Evolutionary conservation across 257 asterid genomes (phyloP).

Genomic region (Haberlea rhodopensis): DNA sequence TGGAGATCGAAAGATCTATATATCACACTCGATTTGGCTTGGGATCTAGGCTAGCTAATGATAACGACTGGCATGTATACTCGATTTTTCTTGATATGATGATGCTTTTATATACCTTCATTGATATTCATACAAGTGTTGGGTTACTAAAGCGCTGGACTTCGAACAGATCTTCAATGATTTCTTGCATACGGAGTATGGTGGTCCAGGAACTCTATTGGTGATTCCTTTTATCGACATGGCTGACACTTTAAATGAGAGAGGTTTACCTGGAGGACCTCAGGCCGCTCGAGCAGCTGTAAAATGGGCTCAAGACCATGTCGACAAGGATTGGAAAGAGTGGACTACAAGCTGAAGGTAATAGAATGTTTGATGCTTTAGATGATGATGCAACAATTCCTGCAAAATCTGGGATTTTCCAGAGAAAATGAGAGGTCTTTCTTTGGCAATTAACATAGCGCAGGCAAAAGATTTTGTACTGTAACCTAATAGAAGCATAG

Average conservation of each 20-base stretch:
- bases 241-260: slow-evolving; percentile 80
- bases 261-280: slow-evolving; percentile 88
- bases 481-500: too few relatives aligned
- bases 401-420: background rate
- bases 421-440: too few relatives aligned
- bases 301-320: slow-evolving; percentile 79
- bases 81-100: background rate
- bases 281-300: slow-evolving; percentile 91
- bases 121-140: slow-evolving; percentile 6
- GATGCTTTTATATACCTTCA: background rate
- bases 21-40: too few relatives aligned
- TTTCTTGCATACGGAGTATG: slow-evolving; percentile 79
- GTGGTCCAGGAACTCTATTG: slow-evolving; percentile 90
- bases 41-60: background rate
- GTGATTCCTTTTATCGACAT: slow-evolving; percentile 79
- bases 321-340: slow-evolving; percentile 85
- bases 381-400: background rate
- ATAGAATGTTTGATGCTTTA: background rate
- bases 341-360: slow-evolving; percentile 43
- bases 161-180: slow-evolving; percentile 57
- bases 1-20: too few relatives aligned
- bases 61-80: background rate
- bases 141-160: background rate
- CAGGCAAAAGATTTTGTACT: too few relatives aligned
- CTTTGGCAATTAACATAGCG: too few relatives aligned